Percentiles rank a stretch among this genome's conserved stretches.
phyloP scores from a whole-genome alignment of 2,329 filamentous ascomycete species.

The Acephala macrosclerotiorum region DNA sequence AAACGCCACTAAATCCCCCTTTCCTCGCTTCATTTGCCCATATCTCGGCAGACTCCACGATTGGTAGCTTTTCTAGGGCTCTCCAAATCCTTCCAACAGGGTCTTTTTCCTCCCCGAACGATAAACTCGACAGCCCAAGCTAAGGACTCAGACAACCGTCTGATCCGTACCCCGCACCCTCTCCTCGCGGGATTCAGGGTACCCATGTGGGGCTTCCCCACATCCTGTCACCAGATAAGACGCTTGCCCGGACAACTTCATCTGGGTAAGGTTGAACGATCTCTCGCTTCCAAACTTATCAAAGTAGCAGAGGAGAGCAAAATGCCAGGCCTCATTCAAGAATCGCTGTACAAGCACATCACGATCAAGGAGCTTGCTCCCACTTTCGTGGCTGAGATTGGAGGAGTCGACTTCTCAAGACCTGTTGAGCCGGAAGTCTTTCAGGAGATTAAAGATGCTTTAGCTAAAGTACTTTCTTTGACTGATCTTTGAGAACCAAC shows the following conservation, averaged over 20 bases:
- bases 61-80: too few species aligned
- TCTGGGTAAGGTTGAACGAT: neutral
- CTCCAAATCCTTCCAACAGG: too few species aligned
- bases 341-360: slow-evolving; percentile 41
- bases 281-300: neutral
- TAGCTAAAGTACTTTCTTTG: slow-evolving; percentile 43
- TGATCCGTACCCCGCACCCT: slow-evolving; percentile 10
- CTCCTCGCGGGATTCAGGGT: slow-evolving; percentile 8
- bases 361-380: slow-evolving; percentile 45
- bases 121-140: neutral
- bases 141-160: neutral
- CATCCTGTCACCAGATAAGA: neutral
- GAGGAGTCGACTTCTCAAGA: slow-evolving; percentile 47
- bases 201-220: slow-evolving; percentile 11
- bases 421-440: slow-evolving; percentile 46
- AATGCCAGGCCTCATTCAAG: slow-evolving; percentile 32
- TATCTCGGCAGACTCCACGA: neutral
- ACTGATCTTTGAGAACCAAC: slow-evolving; percentile 47
- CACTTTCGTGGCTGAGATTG: slow-evolving; percentile 49
- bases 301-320: neutral
- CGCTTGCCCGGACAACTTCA: neutral
- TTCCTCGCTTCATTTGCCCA: neutral
- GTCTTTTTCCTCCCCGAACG: neutral
- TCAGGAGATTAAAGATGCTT: slow-evolving; percentile 46
- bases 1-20: neutral